Evolutionary conservation across 2,329 filamentous ascomycete genomes (phyloP).

Genomic region (Exophiala xenobiotica): DNA sequence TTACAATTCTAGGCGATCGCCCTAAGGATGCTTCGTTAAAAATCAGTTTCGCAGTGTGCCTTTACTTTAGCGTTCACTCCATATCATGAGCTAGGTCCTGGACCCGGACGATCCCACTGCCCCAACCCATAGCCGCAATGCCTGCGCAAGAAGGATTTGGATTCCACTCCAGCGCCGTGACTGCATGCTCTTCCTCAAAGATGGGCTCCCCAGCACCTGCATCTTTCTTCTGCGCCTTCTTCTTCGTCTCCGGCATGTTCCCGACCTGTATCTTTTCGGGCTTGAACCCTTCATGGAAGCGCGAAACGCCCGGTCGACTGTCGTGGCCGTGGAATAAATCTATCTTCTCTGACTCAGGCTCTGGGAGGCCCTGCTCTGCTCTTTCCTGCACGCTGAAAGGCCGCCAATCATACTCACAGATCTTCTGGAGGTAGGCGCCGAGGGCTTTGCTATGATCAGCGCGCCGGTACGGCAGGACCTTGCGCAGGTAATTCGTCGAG

Average conservation of each 20-base stretch:
- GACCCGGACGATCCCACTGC: constrained; percentile 64
- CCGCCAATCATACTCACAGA: constrained; percentile 60
- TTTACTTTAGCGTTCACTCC: too few relatives aligned
- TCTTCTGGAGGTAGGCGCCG: constrained; percentile 54
- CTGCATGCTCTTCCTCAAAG: constrained; percentile 62
- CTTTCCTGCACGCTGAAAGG: constrained; percentile 16
- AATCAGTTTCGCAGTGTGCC: too few relatives aligned
- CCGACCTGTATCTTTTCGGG: constrained; percentile 39
- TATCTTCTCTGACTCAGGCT: neutral
- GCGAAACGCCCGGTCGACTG: constrained; percentile 38
- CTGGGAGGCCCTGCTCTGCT: neutral
- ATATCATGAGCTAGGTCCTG: constrained; percentile 58
- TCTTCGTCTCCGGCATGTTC: constrained; percentile 1
- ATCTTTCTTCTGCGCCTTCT: constrained; percentile 9
- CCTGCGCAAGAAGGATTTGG: constrained; percentile 64
- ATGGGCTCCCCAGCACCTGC: constrained; percentile 43
- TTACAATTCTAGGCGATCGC: too few relatives aligned
- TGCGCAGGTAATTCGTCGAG: constrained; percentile 53
- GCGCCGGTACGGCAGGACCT: constrained; percentile 40
- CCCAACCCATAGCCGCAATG: constrained; percentile 67
- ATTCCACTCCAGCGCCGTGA: constrained; percentile 67
- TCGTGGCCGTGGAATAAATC: constrained; percentile 26
- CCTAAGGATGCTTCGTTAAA: too few relatives aligned
- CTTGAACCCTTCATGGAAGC: constrained; percentile 46
- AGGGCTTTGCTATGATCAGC: constrained; percentile 28